Evolutionary conservation across 23 red algal genomes (phyloP).

Genomic region (Chondrus crispus): DNA sequence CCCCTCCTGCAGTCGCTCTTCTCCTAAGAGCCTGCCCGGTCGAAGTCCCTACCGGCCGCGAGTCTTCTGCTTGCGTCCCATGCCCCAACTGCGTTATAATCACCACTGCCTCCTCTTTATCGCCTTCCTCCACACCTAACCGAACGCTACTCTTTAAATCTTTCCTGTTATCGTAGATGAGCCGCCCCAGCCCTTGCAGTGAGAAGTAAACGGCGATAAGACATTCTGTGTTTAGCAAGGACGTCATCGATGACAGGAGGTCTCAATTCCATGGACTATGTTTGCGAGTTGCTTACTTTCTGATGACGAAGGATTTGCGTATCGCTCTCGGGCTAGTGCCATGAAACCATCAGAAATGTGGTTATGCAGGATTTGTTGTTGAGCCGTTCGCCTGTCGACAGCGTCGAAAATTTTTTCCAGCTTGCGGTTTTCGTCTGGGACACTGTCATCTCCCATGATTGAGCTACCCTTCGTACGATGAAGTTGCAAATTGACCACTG

Average conservation of each 20-base stretch:
- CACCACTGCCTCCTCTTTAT: background rate
- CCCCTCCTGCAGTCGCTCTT: too few species aligned
- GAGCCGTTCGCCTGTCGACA: conserved; percentile 28
- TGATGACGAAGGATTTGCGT: conserved; percentile 30
- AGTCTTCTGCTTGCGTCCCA: too few species aligned
- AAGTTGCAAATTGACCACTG: too few species aligned
- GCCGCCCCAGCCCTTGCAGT: conserved; percentile 16
- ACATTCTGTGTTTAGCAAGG: background rate
- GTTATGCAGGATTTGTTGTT: conserved; percentile 45
- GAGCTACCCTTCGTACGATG: too few species aligned
- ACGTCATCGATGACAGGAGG: background rate
- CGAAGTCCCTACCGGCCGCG: too few species aligned
- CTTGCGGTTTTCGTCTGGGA: background rate
- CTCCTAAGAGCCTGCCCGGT: too few species aligned
- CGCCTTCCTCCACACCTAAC: conserved; percentile 14
- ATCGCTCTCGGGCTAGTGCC: conserved; percentile 47
- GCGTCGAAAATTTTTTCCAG: conserved; percentile 38
- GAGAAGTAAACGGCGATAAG: background rate
- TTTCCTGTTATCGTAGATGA: conserved; percentile 33
- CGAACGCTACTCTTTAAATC: background rate
- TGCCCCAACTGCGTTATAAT: too few species aligned
- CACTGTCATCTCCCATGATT: too few species aligned
- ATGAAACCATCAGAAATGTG: conserved; percentile 28
- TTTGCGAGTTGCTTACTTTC: conserved; percentile 20
- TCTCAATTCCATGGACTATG: background rate